Conservation (phyloP, 306 rosid species). For the Parietaria judaica region DNA sequence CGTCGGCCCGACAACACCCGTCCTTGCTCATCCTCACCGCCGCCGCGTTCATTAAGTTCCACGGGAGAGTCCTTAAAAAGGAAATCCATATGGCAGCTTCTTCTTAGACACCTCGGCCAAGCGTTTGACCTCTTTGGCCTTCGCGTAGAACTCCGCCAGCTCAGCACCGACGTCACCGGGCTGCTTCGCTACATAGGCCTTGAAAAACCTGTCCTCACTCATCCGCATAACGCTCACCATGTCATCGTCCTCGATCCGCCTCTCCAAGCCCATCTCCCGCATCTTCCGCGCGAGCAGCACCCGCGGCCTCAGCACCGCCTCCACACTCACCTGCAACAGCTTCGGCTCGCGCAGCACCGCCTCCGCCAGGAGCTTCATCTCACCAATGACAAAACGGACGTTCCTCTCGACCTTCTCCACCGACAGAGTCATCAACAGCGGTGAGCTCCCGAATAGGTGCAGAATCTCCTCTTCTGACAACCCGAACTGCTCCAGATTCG, state of each 20-base stretch:
- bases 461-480: slow-evolving; percentile 57
- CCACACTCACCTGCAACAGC: slow-evolving; percentile 50
- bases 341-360: slow-evolving; percentile 37
- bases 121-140: slow-evolving; percentile 48
- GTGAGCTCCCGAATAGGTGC: slow-evolving; percentile 39
- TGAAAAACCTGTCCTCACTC: slow-evolving; percentile 54
- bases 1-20: too few species aligned
- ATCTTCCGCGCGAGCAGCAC: slow-evolving; percentile 42
- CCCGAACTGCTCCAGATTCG: slow-evolving; percentile 52
- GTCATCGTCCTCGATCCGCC: slow-evolving; percentile 17
- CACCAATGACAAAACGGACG: slow-evolving; percentile 63
- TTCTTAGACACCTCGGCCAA: slow-evolving; percentile 58
- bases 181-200: slow-evolving; percentile 35
- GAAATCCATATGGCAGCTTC: slow-evolving; percentile 37
- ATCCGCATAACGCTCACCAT: slow-evolving; percentile 48
- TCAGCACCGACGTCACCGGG: slow-evolving; percentile 45
- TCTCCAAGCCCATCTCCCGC: slow-evolving; percentile 39
- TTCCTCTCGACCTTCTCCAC: slow-evolving; percentile 80
- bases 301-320: slow-evolving; percentile 60
- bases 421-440: slow-evolving; percentile 50
- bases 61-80: slow-evolving; percentile 35
- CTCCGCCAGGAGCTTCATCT: slow-evolving; percentile 62
- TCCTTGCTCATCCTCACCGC: too few species aligned
- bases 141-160: slow-evolving; percentile 44
- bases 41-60: too few species aligned